A percentile compares a stretch with the other conserved stretches of the same genome.
Evolutionary conservation across 75 land plant genomes (phyloP).

Genomic region (Selaginella tamariscina): DNA sequence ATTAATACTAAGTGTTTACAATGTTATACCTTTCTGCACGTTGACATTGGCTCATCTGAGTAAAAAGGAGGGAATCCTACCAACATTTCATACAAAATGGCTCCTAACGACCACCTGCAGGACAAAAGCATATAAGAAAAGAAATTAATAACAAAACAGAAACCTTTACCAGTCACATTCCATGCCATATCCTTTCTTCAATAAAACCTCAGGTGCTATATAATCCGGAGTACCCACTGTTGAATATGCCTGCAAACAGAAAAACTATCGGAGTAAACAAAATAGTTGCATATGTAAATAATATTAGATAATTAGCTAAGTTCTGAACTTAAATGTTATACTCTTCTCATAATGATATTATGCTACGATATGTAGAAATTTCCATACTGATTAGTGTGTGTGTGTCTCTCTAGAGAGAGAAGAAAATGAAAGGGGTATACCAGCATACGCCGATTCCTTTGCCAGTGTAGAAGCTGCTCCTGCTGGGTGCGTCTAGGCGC

Average conservation of each 20-base stretch:
- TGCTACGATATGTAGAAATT: neutral
- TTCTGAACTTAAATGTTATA: too few relatives aligned
- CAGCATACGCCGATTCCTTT: slow-evolving; percentile 71
- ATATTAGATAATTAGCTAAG: too few relatives aligned
- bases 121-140: neutral
- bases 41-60: slow-evolving; percentile 84
- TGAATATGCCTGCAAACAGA: slow-evolving; percentile 55
- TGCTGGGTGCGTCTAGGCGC: slow-evolving; percentile 75
- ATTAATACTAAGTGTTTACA: neutral
- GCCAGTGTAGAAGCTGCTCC: slow-evolving; percentile 88
- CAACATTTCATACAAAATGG: slow-evolving; percentile 84
- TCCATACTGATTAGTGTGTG: neutral
- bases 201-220: slow-evolving; percentile 76
- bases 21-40: slow-evolving; percentile 61
- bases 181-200: slow-evolving; percentile 81
- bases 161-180: slow-evolving; percentile 75
- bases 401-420: neutral
- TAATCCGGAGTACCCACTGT: slow-evolving; percentile 90
- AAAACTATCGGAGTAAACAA: too few relatives aligned
- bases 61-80: slow-evolving; percentile 84
- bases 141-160: slow-evolving; percentile 1
- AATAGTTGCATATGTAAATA: too few relatives aligned
- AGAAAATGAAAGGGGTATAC: slow-evolving; percentile 35
- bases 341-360: too few relatives aligned
- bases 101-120: slow-evolving; percentile 80